Evolutionary conservation across 1,284 basidiomycete genomes (phyloP).

Genomic region (Irpex sp.): DNA sequence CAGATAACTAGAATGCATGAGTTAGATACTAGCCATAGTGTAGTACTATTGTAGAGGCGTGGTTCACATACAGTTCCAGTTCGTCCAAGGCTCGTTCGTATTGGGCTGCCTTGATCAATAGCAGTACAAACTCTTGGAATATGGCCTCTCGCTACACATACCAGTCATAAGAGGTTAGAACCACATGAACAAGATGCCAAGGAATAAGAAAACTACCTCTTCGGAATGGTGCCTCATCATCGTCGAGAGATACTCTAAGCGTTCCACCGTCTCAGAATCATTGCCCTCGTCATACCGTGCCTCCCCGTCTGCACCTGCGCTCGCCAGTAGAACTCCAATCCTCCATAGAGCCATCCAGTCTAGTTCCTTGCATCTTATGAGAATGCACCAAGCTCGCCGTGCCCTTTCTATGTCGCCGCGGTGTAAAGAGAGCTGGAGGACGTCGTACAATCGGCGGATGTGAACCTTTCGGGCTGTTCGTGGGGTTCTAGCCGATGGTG

Average conservation of each 20-base stretch:
- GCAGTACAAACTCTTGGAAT: conserved; percentile 70
- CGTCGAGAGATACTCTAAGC: conserved; percentile 57
- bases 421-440: conserved; percentile 73
- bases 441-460: conserved; percentile 68
- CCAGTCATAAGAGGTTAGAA: conserved; percentile 3
- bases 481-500: conserved; percentile 41
- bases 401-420: conserved; percentile 67
- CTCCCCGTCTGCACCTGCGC: conserved; percentile 24
- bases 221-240: conserved; percentile 68
- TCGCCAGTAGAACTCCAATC: conserved; percentile 60
- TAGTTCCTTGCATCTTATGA: conserved; percentile 81
- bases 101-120: conserved; percentile 54
- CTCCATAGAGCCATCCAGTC: conserved; percentile 77
- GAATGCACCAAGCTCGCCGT: conserved; percentile 72
- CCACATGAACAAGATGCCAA: conserved; percentile 1
- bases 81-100: conserved; percentile 77
- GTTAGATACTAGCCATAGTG: neutral
- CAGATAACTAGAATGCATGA: conserved; percentile 56
- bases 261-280: conserved; percentile 26
- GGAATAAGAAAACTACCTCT: conserved; percentile 39
- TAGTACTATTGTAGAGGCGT: too few species aligned
- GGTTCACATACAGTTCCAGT: conserved; percentile 66
- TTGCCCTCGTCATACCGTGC: neutral
- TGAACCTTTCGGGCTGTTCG: conserved; percentile 61
- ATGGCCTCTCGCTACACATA: conserved; percentile 64